These are phyloP conservation scores for Lophiostoma macrostomum DNA, from an alignment of 495 filamentous ascomycete species.

Conservation along the genomic window DNA sequence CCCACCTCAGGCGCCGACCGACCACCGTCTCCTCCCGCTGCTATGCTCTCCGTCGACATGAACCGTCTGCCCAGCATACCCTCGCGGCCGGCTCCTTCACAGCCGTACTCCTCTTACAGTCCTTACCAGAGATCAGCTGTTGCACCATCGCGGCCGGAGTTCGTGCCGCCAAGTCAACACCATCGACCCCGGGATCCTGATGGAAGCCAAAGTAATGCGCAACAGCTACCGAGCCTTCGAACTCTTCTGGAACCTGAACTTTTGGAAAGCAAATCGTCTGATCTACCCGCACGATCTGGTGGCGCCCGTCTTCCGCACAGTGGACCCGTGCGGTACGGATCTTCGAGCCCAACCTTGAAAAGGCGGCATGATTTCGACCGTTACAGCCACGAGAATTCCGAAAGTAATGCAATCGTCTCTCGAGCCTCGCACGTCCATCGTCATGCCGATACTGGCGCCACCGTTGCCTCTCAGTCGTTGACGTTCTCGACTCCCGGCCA, in stretches of 20 bases:
- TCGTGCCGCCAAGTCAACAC: slow-evolving; percentile 23
- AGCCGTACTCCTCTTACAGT: slow-evolving; percentile 16
- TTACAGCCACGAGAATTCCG: slow-evolving; percentile 21
- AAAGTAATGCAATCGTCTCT: slow-evolving; percentile 17
- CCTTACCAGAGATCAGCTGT: slow-evolving; percentile 19
- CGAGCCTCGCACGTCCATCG: slow-evolving; percentile 23
- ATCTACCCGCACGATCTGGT: slow-evolving; percentile 9
- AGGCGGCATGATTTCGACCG: slow-evolving; percentile 30
- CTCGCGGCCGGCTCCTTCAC: slow-evolving; percentile 22
- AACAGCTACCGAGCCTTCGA: slow-evolving; percentile 31
- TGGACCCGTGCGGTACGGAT: slow-evolving; percentile 15
- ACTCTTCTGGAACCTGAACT: slow-evolving; percentile 28
- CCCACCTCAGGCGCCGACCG: slow-evolving; percentile 22
- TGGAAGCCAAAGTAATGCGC: slow-evolving; percentile 18
- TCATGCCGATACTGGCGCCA: slow-evolving; percentile 6
- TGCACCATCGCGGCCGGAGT: slow-evolving; percentile 26
- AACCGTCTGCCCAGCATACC: slow-evolving; percentile 30
- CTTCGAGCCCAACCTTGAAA: slow-evolving; percentile 32
- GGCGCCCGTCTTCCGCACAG: slow-evolving; percentile 4
- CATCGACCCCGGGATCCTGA: slow-evolving; percentile 23
- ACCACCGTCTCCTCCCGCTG: slow-evolving; percentile 18
- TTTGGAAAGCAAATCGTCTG: slow-evolving; percentile 22
- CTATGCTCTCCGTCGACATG: slow-evolving; percentile 29
- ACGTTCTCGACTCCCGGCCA: slow-evolving; percentile 10
- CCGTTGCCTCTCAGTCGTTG: slow-evolving; percentile 9